Evolutionary conservation across 768 basidiomycete genomes (phyloP), one percentile per base, ranked within the genome.

Genomic region (Trametes villosa): DNA sequence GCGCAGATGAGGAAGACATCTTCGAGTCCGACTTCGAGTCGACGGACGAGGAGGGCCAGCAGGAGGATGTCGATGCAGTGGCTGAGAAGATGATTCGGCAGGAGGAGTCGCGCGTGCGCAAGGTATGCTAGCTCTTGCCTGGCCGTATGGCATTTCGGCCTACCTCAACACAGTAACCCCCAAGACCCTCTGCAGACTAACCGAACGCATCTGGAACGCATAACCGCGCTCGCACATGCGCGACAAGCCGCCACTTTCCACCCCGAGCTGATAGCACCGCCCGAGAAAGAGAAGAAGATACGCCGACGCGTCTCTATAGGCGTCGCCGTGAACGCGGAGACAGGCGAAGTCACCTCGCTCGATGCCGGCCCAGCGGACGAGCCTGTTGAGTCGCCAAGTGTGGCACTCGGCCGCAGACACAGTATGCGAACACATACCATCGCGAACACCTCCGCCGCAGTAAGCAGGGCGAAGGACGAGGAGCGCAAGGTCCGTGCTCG

Each of bases 11-110:
- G 71, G 86, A 90, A 65, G 92, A 94, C 67, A 71, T 88, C 9
- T 91, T 92, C 60, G 91, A 82, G 64, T 91, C 89, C 11, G 92
- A 94, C 71, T 94, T 95, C 68, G 89, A 86, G 63, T 91, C 88
- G 64, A 94, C 92, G 0, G 92, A 94, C 59, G 91, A 91, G 44
- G 84, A 81, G 57, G 76, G 60, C 9, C 79, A 73, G 1, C 80
- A 82, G 26, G 71, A 67, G n/a, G 81, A 82, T 26, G 83, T 81
- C 12, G 75, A 77, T 18, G 83, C 83, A 6, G 79, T 75, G 5
- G 87, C 77, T 0, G 91, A 93, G 67, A 79, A 74, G 41, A 76
- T 74, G n/a, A 76, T 82, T 4, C 72, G 76, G 33, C 86, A 87
- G 11, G 89, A 91, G 65, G 88, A 91, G 54, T 81, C 75, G 59